phyloP scores from a whole-genome alignment of 495 filamentous ascomycete genomes.

The Aspergillus leporis region DNA sequence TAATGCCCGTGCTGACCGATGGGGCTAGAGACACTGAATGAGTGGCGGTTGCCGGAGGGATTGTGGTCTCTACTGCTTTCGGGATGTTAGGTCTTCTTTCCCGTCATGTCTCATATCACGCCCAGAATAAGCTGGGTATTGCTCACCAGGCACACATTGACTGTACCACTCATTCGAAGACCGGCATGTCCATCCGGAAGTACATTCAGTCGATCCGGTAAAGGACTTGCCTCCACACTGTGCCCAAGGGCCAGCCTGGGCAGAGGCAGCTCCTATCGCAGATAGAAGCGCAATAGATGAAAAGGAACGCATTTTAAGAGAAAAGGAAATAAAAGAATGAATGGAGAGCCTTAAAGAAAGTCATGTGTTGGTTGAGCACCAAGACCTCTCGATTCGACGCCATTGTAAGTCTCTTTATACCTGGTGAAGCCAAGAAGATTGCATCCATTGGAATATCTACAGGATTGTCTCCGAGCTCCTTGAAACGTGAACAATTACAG shows the following conservation, averaged over 20 bases:
- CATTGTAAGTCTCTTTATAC: not conserved
- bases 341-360: not conserved
- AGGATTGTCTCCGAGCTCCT: not conserved
- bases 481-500: not conserved
- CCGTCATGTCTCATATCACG: too few relatives aligned
- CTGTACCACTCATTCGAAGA: not conserved
- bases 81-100: not conserved
- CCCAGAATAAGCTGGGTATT: not conserved
- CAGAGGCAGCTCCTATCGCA: not conserved
- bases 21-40: not conserved
- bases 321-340: not conserved
- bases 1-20: not conserved
- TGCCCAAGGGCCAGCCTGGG: not conserved
- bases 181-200: not conserved
- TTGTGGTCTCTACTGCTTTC: not conserved
- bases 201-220: not conserved
- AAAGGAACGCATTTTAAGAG: not conserved
- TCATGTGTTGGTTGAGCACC: not conserved
- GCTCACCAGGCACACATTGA: not conserved
- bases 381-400: not conserved
- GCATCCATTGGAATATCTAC: not conserved
- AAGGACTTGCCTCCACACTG: not conserved
- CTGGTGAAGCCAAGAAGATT: not conserved
- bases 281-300: not conserved
- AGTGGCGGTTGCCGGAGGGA: not conserved